Evolutionary conservation across 2,329 filamentous ascomycete genomes (phyloP), one percentile per base, ranked within the genome.

Genomic region (Reticulascus tulasneorum): DNA sequence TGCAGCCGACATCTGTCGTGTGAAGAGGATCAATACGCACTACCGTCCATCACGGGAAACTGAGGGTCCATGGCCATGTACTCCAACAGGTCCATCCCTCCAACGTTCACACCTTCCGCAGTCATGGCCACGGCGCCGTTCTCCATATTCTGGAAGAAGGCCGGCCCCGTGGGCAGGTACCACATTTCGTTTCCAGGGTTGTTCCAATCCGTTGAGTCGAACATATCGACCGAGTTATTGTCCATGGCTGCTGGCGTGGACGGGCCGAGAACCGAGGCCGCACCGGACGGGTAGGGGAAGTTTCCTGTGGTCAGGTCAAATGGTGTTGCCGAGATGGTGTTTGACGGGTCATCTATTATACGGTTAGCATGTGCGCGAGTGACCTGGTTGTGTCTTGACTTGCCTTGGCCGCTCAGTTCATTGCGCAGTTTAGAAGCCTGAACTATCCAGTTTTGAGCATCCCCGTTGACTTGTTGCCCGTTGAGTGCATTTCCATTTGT

Each of bases 81-180:
- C 51, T 84, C 80, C 11, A 84, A 67, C 47, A 84, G 52, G 51
- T 84, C 80, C 21, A 83, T 64, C 1, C 80, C 80, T 9, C 78
- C 79, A 3, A 84, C 75, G 47, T 82, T 82, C 32, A 83, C 74
- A 19, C 79, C 79, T 47, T 83, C 79, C 8, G 79, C 75, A 4
- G 78, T 82, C 75, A 82, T 82, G 27, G 77, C 77, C 9, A 82
- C 77, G 7, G 69, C 69, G 22, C 69, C 69, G 44, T 77, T 77
- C 41, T 74, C 75, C 49, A 81, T 69, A 51, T 79, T 82, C 49
- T 82, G 77, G 56, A 79, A 82, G 39, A 83, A 77, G 5, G 77
- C 77, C 3, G 78, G 67, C 0, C 79, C 79, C 0, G 79, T 67
- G 1, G 79, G 78, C 1, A 83, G 64, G 50, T 82, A 83, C 79